A percentile compares a stretch with the other conserved stretches of the same genome.
phyloP scores from a whole-genome alignment of 352 stramenopile species.

The Globisporangium mamillatum region DNA sequence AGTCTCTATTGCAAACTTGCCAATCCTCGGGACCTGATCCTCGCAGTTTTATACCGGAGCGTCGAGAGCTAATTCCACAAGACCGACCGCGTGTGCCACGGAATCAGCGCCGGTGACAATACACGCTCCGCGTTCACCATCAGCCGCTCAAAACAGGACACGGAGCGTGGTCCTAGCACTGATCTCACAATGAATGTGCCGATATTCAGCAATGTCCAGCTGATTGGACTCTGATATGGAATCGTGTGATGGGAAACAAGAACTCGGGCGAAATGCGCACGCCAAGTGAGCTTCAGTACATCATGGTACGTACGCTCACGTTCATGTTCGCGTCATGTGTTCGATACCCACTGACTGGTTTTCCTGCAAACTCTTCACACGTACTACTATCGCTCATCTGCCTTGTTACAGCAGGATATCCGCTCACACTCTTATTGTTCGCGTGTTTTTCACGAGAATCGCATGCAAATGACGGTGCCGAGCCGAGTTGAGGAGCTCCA shows the following conservation, averaged over 20 bases:
- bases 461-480: background rate
- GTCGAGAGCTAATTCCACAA: background rate
- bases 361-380: too few species aligned
- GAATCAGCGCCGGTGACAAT: background rate
- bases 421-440: background rate
- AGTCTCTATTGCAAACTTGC: background rate
- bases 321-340: too few species aligned
- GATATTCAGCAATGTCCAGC: background rate
- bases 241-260: background rate
- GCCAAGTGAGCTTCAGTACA: background rate
- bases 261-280: background rate
- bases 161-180: background rate
- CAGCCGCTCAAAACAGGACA: constrained; percentile 1
- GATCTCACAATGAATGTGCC: constrained; percentile 15
- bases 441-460: background rate
- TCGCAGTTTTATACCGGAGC: background rate
- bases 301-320: background rate
- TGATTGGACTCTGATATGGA: constrained; percentile 3
- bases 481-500: background rate
- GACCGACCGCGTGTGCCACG: background rate
- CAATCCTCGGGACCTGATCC: background rate
- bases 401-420: too few species aligned
- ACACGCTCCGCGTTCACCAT: background rate
- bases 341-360: too few species aligned
- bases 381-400: too few species aligned